Evolutionary conservation across 208 protist genomes (phyloP).

Genomic region (Crithidia bombi): DNA sequence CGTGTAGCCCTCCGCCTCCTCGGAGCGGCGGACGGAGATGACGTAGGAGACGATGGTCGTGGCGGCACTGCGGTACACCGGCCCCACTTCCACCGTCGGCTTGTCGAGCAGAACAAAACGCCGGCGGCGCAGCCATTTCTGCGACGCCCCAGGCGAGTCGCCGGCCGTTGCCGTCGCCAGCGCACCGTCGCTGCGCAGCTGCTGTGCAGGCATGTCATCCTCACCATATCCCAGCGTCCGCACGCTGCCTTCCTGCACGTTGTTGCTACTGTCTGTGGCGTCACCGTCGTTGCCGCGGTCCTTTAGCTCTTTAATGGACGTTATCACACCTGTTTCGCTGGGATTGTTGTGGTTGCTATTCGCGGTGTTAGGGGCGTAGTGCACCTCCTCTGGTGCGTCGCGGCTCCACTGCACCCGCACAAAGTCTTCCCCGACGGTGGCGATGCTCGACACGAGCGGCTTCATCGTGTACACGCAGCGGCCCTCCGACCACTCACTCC

Average conservation of each 20-base stretch:
- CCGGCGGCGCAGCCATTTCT: slow-evolving; percentile 26
- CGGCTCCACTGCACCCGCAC: slow-evolving; percentile 78
- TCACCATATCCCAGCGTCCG: slow-evolving; percentile 4
- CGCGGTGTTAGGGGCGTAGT: slow-evolving; percentile 22
- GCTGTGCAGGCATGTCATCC: background rate
- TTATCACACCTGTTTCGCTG: background rate
- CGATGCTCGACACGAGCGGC: slow-evolving; percentile 56
- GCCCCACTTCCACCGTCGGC: slow-evolving; percentile 32
- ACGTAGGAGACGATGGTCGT: slow-evolving; percentile 57
- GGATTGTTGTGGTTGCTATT: background rate
- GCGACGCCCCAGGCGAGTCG: slow-evolving; percentile 23
- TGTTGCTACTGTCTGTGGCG: slow-evolving; percentile 5
- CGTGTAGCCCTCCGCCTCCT: slow-evolving; percentile 60
- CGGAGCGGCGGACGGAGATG: slow-evolving; percentile 47
- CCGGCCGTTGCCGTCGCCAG: background rate
- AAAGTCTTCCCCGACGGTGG: slow-evolving; percentile 88
- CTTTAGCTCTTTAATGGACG: background rate
- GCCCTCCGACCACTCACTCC: slow-evolving; percentile 87
- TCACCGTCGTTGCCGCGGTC: slow-evolving; percentile 20
- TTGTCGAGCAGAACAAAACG: slow-evolving; percentile 60
- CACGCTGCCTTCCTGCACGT: slow-evolving; percentile 3
- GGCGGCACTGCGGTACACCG: slow-evolving; percentile 59
- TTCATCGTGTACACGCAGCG: slow-evolving; percentile 88
- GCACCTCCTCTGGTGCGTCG: slow-evolving; percentile 67
- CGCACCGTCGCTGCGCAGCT: background rate